These are phyloP conservation scores for Tricholoma sp. DNA, from an alignment of 768 basidiomycete genomes.

Conservation along the genomic window DNA sequence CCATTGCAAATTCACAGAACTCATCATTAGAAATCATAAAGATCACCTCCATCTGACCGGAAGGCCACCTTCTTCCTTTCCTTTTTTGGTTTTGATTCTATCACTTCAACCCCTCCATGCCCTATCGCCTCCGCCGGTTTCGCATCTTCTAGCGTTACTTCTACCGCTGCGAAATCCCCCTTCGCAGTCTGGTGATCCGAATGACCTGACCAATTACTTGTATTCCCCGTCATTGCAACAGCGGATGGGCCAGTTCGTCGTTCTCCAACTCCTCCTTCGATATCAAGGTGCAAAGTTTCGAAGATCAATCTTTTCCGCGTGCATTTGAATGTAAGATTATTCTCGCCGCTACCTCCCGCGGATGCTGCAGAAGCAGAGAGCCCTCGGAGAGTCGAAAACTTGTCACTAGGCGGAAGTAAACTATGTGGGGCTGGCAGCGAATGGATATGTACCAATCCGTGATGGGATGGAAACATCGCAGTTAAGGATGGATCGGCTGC, in stretches of 20 bases:
- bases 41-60: conserved; percentile 56
- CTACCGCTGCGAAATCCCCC: conserved; percentile 31
- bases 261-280: conserved; percentile 81
- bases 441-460: conserved; percentile 79
- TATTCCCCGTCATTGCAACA: conserved; percentile 10
- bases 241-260: conserved; percentile 55
- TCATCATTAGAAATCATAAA: conserved; percentile 63
- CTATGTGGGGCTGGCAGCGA: conserved; percentile 70
- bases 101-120: conserved; percentile 9
- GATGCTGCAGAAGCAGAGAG: conserved; percentile 50
- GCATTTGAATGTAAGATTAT: conserved; percentile 93
- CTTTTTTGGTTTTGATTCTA: conserved; percentile 36
- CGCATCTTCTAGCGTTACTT: conserved; percentile 39
- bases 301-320: conserved; percentile 83
- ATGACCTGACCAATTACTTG: conserved; percentile 1
- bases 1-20: not conserved
- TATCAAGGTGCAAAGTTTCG: conserved; percentile 86
- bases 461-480: conserved; percentile 73
- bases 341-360: conserved; percentile 75
- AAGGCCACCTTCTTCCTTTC: conserved; percentile 67
- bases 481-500: conserved; percentile 75
- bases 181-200: conserved; percentile 10
- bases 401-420: conserved; percentile 74
- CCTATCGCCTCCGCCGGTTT: conserved; percentile 6
- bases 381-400: conserved; percentile 79